Base-by-base conservation (phyloP, 2,329 filamentous ascomycete genomes). In the Trichoderma simmonsii region DNA sequence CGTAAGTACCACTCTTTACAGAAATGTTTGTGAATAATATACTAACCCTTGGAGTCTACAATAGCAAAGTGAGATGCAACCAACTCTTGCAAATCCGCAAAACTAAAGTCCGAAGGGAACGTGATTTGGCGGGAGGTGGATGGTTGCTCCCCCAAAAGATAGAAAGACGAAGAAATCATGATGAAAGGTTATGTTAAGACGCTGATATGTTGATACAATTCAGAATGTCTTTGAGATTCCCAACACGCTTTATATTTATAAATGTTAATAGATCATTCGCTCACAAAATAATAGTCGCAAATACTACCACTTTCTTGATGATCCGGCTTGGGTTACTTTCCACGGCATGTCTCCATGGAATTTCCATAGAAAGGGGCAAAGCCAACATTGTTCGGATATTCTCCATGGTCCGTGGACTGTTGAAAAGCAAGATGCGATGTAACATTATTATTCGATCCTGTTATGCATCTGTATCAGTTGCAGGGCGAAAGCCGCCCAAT, bases 1-100 rank as follows among this genome's bases (percentile, higher is more conserved):
- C 8, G 32, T 60, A 60, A 24, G 9, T 18, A 21, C 26, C 6
- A 6, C 3, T 4, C 7, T 9, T 57, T 14, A 34, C 4, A 60
- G 1, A 48, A 48, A n/a, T 32, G 3, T 34, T n/a, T 21, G 43
- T 21, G 28, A 60, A 34, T 6, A 60, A n/a, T 34, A 30, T 12
- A 32, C 28, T 7, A 77, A 82, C 83, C 82, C 24, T 79, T 81
- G 3, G 82, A 75, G 11, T 84, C 80, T 56, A 85, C 83, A 69
- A 85, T 81, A 65, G 82, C 80, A 74, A 85, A 85, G 64, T 83
- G 77, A 18, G 82, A 80, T 7, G 83, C 83, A 14, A 84, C 76
- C 14, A 83, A 74, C 56, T 83, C 78, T 36, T 80, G 80, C 2
- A 85, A 78, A 18, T 78, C 79, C 32, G 82, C 79, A 39, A 80